A percentile compares a stretch with the other conserved stretches of the same genome.
Evolutionary conservation across 768 basidiomycete species (phyloP).

Genomic region (Calocybe indica): DNA sequence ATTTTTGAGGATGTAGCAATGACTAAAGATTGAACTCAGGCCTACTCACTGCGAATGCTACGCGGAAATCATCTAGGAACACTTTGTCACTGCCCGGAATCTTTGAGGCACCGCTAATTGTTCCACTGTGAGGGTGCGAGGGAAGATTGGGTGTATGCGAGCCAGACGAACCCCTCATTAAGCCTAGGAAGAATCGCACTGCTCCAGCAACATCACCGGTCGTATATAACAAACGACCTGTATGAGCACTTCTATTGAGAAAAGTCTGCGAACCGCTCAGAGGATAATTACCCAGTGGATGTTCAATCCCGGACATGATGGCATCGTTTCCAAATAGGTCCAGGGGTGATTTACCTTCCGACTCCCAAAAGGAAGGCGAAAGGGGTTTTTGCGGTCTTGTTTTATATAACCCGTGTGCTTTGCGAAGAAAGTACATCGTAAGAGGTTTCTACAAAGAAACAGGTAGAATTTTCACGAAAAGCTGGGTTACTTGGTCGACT

Average conservation of each 20-base stretch:
- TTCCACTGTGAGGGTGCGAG: slow-evolving; percentile 12
- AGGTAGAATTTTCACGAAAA: not conserved
- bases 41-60: slow-evolving; percentile 71
- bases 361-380: slow-evolving; percentile 79
- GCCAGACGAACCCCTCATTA: slow-evolving; percentile 43
- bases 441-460: slow-evolving; percentile 60
- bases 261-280: not conserved
- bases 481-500: slow-evolving; percentile 20
- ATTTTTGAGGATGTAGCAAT: not conserved
- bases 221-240: slow-evolving; percentile 84
- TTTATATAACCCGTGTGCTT: slow-evolving; percentile 60
- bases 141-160: slow-evolving; percentile 2
- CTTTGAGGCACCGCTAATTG: slow-evolving; percentile 16
- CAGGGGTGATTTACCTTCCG: slow-evolving; percentile 45
- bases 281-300: slow-evolving; percentile 57
- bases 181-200: slow-evolving; percentile 67
- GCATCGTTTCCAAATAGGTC: slow-evolving; percentile 47
- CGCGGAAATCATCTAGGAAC: slow-evolving; percentile 81
- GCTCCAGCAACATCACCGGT: slow-evolving; percentile 81
- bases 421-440: slow-evolving; percentile 75
- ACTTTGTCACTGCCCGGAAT: slow-evolving; percentile 50
- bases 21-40: not conserved
- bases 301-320: slow-evolving; percentile 69
- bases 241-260: not conserved
- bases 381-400: slow-evolving; percentile 46